Base-by-base conservation (phyloP, 139 green algal genomes). In the Chlorella sp. region DNA sequence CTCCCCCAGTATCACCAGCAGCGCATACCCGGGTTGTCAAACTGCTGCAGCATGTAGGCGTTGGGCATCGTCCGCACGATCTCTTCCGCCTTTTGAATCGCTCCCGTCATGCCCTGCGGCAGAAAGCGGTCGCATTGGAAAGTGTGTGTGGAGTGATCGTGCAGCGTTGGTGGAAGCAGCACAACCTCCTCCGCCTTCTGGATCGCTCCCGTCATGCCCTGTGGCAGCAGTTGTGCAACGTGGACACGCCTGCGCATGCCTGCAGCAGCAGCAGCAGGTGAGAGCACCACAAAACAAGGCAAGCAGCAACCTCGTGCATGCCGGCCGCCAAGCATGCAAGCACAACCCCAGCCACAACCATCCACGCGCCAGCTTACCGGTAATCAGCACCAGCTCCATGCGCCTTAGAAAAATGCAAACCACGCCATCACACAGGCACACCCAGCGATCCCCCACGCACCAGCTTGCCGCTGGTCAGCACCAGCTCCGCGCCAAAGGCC, bases 11-110 rank as follows among this genome's bases (percentile, higher is more conserved):
- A 32, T 14, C 2, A 22, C 64, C 64, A 72, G 65, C 65, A 72
- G 38, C 11, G 0, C 73, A 13, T 54, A 82, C 77, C 77, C 43
- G 95, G 93, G 92, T 99, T 99, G 90, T 99, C 94, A 90, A 99
- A 99, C 90, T 99, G 97, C 92, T 99, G 96, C 85, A 99, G 94
- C 84, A 99, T 96, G 92, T 94, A 98, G 1, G 94, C 87, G 87
- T 95, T 88, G 3, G 90, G 84, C 0, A 92, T 98, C 46, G 85
- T 88, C 60, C 77, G 85, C 43, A 94, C 91, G 60, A 99, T 95
- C 89, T 99, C 92, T 89, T 98, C 93, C 7, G 96, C 97, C 92
- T 98, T 98, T 40, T 87, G 80, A 17, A 99, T 93, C 34, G 96
- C 96, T 32, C 94, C 97, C 0, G 87, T 94, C 96, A 94, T 94